phyloP scores from a whole-genome alignment of 805 yeast species.

The Kodamaea jinghongensis region DNA sequence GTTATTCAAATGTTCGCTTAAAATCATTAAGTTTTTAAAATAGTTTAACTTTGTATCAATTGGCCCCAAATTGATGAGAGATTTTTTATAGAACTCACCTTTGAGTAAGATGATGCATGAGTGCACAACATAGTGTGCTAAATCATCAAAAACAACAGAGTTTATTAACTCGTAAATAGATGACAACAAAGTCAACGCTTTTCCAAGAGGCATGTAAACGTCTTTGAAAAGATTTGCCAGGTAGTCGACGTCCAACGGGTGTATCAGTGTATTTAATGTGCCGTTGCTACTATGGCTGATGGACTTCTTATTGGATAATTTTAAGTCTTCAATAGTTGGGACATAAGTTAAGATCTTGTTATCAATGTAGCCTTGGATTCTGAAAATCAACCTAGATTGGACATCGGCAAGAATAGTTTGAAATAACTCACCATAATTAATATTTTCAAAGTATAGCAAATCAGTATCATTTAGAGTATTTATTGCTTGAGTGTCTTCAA shows the following conservation, averaged over 20 bases:
- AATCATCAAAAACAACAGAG: conserved; percentile 77
- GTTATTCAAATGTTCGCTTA: conserved; percentile 64
- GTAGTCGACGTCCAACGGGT: conserved; percentile 31
- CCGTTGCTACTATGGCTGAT: neutral
- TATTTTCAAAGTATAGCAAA: conserved; percentile 17
- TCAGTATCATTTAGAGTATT: conserved; percentile 56
- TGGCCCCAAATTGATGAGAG: conserved; percentile 46
- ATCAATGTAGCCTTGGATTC: conserved; percentile 72
- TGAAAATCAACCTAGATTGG: conserved; percentile 76
- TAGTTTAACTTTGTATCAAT: conserved; percentile 63
- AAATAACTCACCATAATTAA: conserved; percentile 59
- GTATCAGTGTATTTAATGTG: neutral
- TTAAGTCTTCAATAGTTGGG: conserved; percentile 68
- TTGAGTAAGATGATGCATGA: conserved; percentile 65
- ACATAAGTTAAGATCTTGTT: conserved; percentile 62
- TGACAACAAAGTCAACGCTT: conserved; percentile 66
- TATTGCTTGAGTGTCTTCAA: conserved; percentile 61
- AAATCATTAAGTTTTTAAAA: conserved; percentile 65
- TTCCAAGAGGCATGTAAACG: conserved; percentile 70
- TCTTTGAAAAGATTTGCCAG: conserved; percentile 38
- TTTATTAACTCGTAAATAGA: conserved; percentile 78
- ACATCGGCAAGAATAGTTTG: conserved; percentile 72
- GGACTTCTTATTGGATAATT: conserved; percentile 18
- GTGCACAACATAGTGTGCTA: conserved; percentile 85
- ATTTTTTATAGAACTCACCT: conserved; percentile 46